Base-by-base conservation (phyloP, 805 yeast genomes). In the Zygosaccharomyces rouxii region DNA sequence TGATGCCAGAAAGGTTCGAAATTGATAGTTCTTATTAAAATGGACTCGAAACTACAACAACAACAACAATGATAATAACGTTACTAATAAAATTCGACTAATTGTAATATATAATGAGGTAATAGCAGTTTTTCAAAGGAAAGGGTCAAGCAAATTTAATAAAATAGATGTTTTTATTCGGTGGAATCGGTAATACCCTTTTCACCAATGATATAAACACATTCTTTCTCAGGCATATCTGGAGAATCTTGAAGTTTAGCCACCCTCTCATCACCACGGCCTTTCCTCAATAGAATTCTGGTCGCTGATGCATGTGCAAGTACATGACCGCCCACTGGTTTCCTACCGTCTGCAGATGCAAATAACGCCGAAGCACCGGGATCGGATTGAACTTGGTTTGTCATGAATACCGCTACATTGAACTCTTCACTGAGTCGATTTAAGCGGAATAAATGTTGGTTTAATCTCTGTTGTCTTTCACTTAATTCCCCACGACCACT, bases 1-100 rank as follows among this genome's bases (percentile, higher is more conserved):
- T 88, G 11, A 79, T 89, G 74, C 97, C 97, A 2, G 98, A 92
- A 55, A 72, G 97, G 50, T 94, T 94, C 68, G 81, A 63, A 25
- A 57, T 57, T 42, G 69, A 64, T 25, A 56, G 54, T 18, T 59
- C 51, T 49, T 57, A 53, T 35, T 58, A 45, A 49, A 14, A 35
- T 11, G 11, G 33, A 37, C 23, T 26, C 30, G 35, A 16, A 18
- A 28, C 23, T 35, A 31, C 10, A 18, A 38, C 26, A 31, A 38
- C 26, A 38, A 30, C 10, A 25, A 7, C 22, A 31, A 11, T 11
- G 25, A 5, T 10, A 13, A 18, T 21, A 23, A 22, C 22, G 16
- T 2, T 2, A 25, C 28, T 10, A 11, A 33, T 33, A 14, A n/a
- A 5, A 33, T n/a, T 33, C 16, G 13, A 14, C 19, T 14, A 14